Evolutionary conservation across 148 eudicot genomes (phyloP).

Genomic region (Camellia sinensis): DNA sequence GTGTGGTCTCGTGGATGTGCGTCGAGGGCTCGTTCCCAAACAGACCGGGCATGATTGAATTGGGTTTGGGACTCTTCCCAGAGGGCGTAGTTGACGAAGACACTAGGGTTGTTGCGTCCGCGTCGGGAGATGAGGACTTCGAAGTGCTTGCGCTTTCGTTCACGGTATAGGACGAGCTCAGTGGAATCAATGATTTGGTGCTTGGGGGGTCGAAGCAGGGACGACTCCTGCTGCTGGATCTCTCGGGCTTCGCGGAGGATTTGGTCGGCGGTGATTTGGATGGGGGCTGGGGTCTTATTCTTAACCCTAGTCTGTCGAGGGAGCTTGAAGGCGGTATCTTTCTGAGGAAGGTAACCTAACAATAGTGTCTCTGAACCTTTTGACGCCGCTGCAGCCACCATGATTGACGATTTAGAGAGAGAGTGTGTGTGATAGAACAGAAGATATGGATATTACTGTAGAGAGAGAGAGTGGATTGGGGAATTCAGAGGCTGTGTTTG

Average conservation of each 20-base stretch:
- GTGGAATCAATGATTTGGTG: constrained; percentile 74
- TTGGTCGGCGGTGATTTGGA: constrained; percentile 92
- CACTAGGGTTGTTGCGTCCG: constrained; percentile 55
- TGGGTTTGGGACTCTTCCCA: constrained; percentile 93
- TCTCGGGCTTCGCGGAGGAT: constrained; percentile 82
- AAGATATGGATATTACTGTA: too few relatives aligned
- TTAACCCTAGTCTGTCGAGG: constrained; percentile 74
- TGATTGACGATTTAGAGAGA: background rate
- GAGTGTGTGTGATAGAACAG: too few relatives aligned
- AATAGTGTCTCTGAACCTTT: constrained; percentile 52
- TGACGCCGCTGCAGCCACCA: constrained; percentile 25
- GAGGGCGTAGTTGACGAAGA: constrained; percentile 80
- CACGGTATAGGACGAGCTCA: constrained; percentile 76
- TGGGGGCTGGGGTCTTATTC: constrained; percentile 78
- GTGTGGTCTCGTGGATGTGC: constrained; percentile 50
- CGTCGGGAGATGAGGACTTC: constrained; percentile 68
- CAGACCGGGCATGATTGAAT: constrained; percentile 70
- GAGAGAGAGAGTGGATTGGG: too few relatives aligned
- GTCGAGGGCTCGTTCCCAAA: too few relatives aligned
- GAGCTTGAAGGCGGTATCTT: constrained; percentile 75
- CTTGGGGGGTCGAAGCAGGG: constrained; percentile 78
- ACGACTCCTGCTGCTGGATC: constrained; percentile 41
- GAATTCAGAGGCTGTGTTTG: too few relatives aligned
- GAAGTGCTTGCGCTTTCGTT: constrained; percentile 71
- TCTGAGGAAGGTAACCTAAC: constrained; percentile 40